Base-by-base conservation (phyloP, 176 grass and related monocot genomes). In the Microstegium vimineum region DNA sequence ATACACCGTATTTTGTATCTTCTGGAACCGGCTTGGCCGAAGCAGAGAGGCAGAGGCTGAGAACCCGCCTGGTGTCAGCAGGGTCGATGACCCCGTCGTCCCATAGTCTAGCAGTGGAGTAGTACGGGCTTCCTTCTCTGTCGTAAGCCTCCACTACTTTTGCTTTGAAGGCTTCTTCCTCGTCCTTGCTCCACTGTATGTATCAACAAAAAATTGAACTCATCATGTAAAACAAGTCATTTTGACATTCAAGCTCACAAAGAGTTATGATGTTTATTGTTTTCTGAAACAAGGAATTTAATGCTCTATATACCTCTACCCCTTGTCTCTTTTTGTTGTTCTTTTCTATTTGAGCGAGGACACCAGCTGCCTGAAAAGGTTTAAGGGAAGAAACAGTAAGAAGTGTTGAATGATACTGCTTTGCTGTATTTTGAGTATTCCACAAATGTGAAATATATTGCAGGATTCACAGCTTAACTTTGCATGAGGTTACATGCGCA, bases 1-100 rank as follows among this genome's bases (percentile, higher is more conserved):
- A 98, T 43, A 98, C 95, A 43, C 96, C 96, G 34, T 93, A 98
- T 27, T 93, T 87, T 22, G 96, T 98, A 5, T 93, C 89, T 80
- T 93, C 92, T 0, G 75, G 93, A 74, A 64, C 78, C 17, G 88
- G 79, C 69, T 95, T 95, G n/a, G 84, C 73, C 6, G 92, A 65
- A 73, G 95, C 90, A 54, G 95, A 93, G 34, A 98, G 91, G 71
- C 95, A 98, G 10, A 98, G 89, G 85, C 95, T 91, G 11, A 98
- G 67, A 76, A 98, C 80, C 82, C 92, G 88, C 35, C 95, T 88
- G 33, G 90, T 98, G 76, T 98, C 92, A 0, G 90, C 91, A 2
- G 95, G 95, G 30, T 98, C 90, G 34, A 98, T 98, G 52, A 95
- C 93, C 54, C 95, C 95, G 14, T 98, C 95, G 77, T 98, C 95